These are phyloP conservation scores for Aspergillus egyptiacus DNA, from an alignment of 495 filamentous ascomycete genomes.

Conservation along the genomic window DNA sequence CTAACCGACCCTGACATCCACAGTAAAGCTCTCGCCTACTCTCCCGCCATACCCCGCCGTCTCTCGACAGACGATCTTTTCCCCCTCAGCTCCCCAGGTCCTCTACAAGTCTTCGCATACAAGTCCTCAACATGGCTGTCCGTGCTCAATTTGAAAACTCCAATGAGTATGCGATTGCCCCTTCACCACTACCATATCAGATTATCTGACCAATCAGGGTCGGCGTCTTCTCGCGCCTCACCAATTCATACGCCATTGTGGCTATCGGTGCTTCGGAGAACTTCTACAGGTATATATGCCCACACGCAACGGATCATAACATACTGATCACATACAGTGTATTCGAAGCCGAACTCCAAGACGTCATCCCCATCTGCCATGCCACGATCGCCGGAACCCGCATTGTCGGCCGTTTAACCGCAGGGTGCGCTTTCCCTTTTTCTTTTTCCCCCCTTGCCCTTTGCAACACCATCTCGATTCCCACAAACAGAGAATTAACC, in stretches of 20 bases:
- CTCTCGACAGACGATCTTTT: slow-evolving; percentile 2
- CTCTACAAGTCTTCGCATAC: background rate
- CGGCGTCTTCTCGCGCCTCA: slow-evolving; percentile 92
- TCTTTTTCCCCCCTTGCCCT: background rate
- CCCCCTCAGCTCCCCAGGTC: slow-evolving; percentile 2
- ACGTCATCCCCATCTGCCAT: slow-evolving; percentile 95
- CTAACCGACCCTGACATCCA: background rate
- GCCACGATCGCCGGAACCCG: slow-evolving; percentile 95
- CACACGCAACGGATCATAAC: background rate
- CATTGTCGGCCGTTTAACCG: slow-evolving; percentile 91
- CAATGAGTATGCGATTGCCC: slow-evolving; percentile 72
- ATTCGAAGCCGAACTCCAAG: slow-evolving; percentile 95
- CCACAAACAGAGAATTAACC: background rate
- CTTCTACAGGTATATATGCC: slow-evolving; percentile 79
- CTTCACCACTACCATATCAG: background rate
- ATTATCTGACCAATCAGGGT: slow-evolving; percentile 52
- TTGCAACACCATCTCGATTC: too few relatives aligned
- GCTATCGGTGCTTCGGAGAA: slow-evolving; percentile 94
- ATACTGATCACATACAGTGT: slow-evolving; percentile 39
- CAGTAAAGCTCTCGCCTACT: slow-evolving; percentile 2
- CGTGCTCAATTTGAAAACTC: slow-evolving; percentile 95
- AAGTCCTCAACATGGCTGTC: slow-evolving; percentile 57
- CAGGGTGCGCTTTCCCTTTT: slow-evolving; percentile 58
- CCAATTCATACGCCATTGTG: slow-evolving; percentile 91
- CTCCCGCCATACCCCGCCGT: slow-evolving; percentile 14